A percentile compares a stretch with the other conserved stretches of the same genome.
Evolutionary conservation across 2,329 filamentous ascomycete species (phyloP).

Genomic region (Colletotrichum gloeosporioides): DNA sequence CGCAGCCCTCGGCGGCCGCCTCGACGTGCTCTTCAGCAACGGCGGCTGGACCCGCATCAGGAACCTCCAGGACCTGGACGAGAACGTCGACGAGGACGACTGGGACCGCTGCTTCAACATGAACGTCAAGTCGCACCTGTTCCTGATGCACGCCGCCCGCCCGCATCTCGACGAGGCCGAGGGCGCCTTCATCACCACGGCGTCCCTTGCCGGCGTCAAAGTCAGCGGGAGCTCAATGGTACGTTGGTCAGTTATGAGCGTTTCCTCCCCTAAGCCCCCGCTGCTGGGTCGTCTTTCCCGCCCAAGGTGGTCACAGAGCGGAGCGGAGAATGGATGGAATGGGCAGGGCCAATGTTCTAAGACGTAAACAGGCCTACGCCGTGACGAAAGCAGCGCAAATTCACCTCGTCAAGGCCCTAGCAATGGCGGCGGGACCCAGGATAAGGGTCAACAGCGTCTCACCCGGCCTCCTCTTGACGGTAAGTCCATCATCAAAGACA

Average conservation of each 20-base stretch:
- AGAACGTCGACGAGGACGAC: slow-evolving; percentile 49
- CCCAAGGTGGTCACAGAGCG: background rate
- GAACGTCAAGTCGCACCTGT: slow-evolving; percentile 57
- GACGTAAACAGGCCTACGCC: slow-evolving; percentile 63
- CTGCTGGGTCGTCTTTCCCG: background rate
- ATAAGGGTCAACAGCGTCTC: slow-evolving; percentile 66
- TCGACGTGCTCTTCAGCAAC: slow-evolving; percentile 83
- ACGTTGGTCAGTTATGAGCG: slow-evolving; percentile 16
- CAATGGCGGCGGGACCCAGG: slow-evolving; percentile 55
- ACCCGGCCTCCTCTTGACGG: slow-evolving; percentile 57
- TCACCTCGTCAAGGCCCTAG: slow-evolving; percentile 61
- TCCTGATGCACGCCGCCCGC: slow-evolving; percentile 48
- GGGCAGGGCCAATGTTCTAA: background rate
- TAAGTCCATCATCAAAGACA: slow-evolving; percentile 28
- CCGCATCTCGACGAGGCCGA: slow-evolving; percentile 50
- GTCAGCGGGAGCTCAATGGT: slow-evolving; percentile 66
- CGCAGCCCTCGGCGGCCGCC: slow-evolving; percentile 57
- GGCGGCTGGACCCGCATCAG: slow-evolving; percentile 61
- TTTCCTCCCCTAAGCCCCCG: background rate
- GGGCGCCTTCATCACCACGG: slow-evolving; percentile 67
- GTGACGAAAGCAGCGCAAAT: slow-evolving; percentile 79
- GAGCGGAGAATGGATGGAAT: background rate
- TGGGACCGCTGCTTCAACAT: slow-evolving; percentile 54
- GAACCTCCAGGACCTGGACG: slow-evolving; percentile 51
- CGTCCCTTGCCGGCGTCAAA: slow-evolving; percentile 68